Evolutionary conservation across 2,329 filamentous ascomycete species (phyloP).

Genomic region (Didymellaceae sp.): DNA sequence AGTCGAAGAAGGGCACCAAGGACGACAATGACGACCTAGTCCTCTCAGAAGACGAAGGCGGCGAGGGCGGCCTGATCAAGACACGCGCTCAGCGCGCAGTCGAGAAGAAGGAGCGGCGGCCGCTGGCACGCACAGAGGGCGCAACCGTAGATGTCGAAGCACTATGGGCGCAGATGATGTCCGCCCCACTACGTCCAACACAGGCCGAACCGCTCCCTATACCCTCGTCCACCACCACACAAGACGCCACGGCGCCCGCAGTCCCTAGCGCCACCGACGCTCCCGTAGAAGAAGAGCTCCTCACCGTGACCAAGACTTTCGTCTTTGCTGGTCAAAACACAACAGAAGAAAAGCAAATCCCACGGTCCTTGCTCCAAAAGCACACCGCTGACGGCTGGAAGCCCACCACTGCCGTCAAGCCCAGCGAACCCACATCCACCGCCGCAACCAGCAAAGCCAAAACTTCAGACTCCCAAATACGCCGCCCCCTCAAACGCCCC

Average conservation of each 20-base stretch:
- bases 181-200: slow-evolving; percentile 50
- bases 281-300: slow-evolving; percentile 45
- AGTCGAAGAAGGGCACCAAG: slow-evolving; percentile 37
- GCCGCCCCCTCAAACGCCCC: slow-evolving; percentile 50
- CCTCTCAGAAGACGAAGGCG: slow-evolving; percentile 54
- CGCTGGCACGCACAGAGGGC: slow-evolving; percentile 60
- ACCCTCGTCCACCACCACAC: background rate
- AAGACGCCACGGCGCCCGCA: slow-evolving; percentile 17
- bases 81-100: slow-evolving; percentile 72
- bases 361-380: slow-evolving; percentile 44
- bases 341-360: slow-evolving; percentile 73
- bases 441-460: slow-evolving; percentile 6
- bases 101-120: slow-evolving; percentile 67
- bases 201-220: slow-evolving; percentile 18
- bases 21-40: slow-evolving; percentile 29
- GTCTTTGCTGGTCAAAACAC: slow-evolving; percentile 77
- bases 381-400: slow-evolving; percentile 43
- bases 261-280: slow-evolving; percentile 18
- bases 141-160: slow-evolving; percentile 75
- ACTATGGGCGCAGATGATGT: slow-evolving; percentile 71
- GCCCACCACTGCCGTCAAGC: slow-evolving; percentile 17
- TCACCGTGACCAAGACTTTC: slow-evolving; percentile 74
- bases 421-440: background rate
- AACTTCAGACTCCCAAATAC: slow-evolving; percentile 6
- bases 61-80: slow-evolving; percentile 69